A percentile compares a stretch with the other conserved stretches of the same genome.
Conservation (phyloP, 169 alveolate species). For the Besnoitia besnoiti region DNA sequence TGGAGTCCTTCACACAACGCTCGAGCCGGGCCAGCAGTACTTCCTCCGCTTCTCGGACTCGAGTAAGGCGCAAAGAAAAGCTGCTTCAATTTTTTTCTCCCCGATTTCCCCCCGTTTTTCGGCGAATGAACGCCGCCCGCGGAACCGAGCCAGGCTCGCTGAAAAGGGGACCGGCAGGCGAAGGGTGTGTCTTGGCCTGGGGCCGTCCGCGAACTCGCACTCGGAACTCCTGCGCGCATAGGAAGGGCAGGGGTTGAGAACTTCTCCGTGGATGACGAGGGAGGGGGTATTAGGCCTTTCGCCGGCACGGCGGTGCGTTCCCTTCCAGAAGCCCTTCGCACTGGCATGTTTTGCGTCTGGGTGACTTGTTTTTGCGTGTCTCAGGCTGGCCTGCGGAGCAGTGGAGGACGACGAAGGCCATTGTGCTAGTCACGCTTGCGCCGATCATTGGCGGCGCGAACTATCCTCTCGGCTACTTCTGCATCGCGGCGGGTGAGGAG, state of each 20-base stretch:
- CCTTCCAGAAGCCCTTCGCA: no score
- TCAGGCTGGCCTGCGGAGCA: slow-evolving; percentile 10
- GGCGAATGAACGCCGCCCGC: no score
- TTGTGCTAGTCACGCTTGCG: background rate
- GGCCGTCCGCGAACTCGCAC: no score
- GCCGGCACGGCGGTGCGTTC: no score
- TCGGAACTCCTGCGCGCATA: no score
- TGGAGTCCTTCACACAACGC: slow-evolving; percentile 29
- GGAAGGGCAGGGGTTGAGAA: no score
- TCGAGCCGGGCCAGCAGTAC: background rate
- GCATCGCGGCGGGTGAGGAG: slow-evolving; percentile 1
- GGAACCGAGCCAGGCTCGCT: no score
- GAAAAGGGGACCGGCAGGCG: no score
- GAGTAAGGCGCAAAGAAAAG: background rate
- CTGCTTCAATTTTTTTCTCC: background rate
- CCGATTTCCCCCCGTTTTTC: background rate
- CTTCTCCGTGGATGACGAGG: no score
- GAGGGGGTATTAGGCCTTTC: no score
- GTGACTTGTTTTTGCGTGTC: background rate
- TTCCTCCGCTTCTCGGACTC: background rate
- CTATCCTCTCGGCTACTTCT: slow-evolving; percentile 1
- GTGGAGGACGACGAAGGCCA: slow-evolving; percentile 20
- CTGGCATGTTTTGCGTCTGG: no score
- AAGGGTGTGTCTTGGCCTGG: no score
- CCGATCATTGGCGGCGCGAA: background rate